Evolutionary conservation across 2,329 filamentous ascomycete genomes (phyloP).

Genomic region (Fusarium sp.): DNA sequence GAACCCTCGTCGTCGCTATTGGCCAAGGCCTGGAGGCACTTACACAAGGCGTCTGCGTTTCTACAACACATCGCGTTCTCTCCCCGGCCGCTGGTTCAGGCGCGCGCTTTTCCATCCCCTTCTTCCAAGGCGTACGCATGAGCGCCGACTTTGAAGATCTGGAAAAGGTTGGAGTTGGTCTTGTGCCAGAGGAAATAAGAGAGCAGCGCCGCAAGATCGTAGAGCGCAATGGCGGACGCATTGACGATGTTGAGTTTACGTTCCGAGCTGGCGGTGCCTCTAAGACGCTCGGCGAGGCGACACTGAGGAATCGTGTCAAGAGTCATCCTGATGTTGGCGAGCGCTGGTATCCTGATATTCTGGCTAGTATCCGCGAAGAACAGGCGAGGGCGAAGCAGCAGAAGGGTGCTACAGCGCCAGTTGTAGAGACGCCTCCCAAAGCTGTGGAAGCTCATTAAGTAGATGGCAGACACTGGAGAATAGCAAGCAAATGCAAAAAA

Average conservation of each 20-base stretch:
- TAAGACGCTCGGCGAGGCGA: slow-evolving; percentile 83
- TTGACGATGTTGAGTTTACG: slow-evolving; percentile 88
- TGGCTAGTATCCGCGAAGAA: slow-evolving; percentile 69
- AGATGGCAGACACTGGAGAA: slow-evolving; percentile 2
- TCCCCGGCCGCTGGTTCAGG: slow-evolving; percentile 77
- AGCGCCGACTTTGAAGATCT: slow-evolving; percentile 85
- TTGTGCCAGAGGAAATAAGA: slow-evolving; percentile 72
- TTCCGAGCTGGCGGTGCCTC: slow-evolving; percentile 78
- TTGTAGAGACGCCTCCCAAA: slow-evolving; percentile 37
- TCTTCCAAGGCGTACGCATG: slow-evolving; percentile 88
- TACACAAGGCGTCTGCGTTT: slow-evolving; percentile 84
- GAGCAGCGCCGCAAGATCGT: slow-evolving; percentile 72
- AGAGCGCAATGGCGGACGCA: slow-evolving; percentile 66
- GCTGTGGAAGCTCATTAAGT: slow-evolving; percentile 53
- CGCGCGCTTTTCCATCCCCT: slow-evolving; percentile 83
- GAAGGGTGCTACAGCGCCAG: slow-evolving; percentile 41
- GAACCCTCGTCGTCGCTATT: slow-evolving; percentile 88
- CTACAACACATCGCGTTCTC: slow-evolving; percentile 87
- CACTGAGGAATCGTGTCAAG: slow-evolving; percentile 85
- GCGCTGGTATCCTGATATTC: slow-evolving; percentile 79
- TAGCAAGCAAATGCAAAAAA: slow-evolving; percentile 30
- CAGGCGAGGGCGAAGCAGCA: slow-evolving; percentile 61
- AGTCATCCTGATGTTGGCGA: slow-evolving; percentile 90
- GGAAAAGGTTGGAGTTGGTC: slow-evolving; percentile 69
- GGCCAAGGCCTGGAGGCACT: slow-evolving; percentile 89